A percentile compares a stretch with the other conserved stretches of the same genome.
These are phyloP conservation scores for Asterophora lycoperdoides DNA, from an alignment of 768 basidiomycete genomes.

Conservation along the genomic window DNA sequence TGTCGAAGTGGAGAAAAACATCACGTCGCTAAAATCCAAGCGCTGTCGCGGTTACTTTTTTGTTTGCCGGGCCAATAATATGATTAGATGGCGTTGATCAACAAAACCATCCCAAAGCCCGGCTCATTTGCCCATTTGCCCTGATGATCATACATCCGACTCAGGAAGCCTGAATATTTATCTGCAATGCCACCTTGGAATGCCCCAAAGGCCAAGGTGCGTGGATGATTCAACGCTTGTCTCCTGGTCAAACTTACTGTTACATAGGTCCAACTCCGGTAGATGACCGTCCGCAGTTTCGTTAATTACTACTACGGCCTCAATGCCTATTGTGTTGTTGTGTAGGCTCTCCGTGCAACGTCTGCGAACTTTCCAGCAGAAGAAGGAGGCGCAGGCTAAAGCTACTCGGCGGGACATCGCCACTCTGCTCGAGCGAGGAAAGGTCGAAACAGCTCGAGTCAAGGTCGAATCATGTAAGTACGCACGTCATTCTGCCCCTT, in stretches of 20 bases:
- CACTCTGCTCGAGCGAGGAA: constrained; percentile 69
- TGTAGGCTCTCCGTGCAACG: constrained; percentile 84
- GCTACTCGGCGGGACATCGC: constrained; percentile 77
- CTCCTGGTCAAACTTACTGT: background rate
- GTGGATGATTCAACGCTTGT: background rate
- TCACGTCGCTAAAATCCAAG: background rate
- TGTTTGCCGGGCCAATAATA: background rate
- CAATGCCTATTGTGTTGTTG: constrained; percentile 1
- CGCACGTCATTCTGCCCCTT: constrained; percentile 27
- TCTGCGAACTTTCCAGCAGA: constrained; percentile 82
- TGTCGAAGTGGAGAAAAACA: too few species aligned
- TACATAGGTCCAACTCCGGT: constrained; percentile 20
- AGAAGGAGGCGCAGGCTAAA: constrained; percentile 81
- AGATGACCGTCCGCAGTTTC: constrained; percentile 6
- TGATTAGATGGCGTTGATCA: constrained; percentile 1
- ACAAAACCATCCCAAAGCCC: background rate
- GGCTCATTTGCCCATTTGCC: too few species aligned
- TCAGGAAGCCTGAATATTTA: background rate
- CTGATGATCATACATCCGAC: too few species aligned
- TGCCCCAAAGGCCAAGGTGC: constrained; percentile 18
- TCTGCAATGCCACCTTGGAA: constrained; percentile 19
- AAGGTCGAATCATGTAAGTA: constrained; percentile 84
- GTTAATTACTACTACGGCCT: background rate
- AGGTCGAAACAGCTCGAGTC: constrained; percentile 79
- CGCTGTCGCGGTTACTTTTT: background rate